Conservation (phyloP, 2,329 filamentous ascomycete species). For the Diaporthe humulicola region DNA sequence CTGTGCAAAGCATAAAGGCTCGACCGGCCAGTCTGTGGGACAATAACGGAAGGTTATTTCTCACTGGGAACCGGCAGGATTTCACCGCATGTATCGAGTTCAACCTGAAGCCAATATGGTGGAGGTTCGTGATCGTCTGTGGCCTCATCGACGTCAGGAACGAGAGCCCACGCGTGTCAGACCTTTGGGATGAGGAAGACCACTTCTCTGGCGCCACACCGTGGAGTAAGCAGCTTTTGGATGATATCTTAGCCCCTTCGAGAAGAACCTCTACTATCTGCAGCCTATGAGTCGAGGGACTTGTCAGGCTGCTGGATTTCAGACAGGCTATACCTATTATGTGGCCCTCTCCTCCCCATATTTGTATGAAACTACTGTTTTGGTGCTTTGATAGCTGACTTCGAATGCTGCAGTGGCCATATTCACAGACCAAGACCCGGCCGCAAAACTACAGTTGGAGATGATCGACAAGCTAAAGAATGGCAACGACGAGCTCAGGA, state of each 20-base stretch:
- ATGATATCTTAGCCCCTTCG: background rate
- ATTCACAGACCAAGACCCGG: conserved; percentile 36
- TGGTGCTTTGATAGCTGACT: no score
- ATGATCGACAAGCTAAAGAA: conserved; percentile 34
- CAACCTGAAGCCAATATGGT: conserved; percentile 24
- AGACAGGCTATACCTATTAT: background rate
- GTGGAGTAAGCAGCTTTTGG: background rate
- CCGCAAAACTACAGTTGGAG: conserved; percentile 19
- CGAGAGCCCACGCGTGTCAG: conserved; percentile 17
- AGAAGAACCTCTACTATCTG: background rate
- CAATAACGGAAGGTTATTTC: conserved; percentile 27
- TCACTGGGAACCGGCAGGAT: conserved; percentile 34
- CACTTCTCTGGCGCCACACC: background rate
- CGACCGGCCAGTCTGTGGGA: conserved; percentile 32
- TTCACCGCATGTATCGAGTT: conserved; percentile 36
- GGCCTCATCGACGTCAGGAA: conserved; percentile 31
- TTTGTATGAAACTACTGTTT: background rate
- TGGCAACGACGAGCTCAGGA: background rate
- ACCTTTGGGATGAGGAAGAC: background rate
- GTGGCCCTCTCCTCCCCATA: background rate
- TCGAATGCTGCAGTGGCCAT: conserved; percentile 15
- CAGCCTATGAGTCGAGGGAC: background rate
- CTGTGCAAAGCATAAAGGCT: background rate
- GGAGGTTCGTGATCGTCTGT: conserved; percentile 37
- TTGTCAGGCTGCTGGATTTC: background rate